Conservation (phyloP, 2,329 filamentous ascomycete genomes). For the Ophiostoma pallidulum region DNA sequence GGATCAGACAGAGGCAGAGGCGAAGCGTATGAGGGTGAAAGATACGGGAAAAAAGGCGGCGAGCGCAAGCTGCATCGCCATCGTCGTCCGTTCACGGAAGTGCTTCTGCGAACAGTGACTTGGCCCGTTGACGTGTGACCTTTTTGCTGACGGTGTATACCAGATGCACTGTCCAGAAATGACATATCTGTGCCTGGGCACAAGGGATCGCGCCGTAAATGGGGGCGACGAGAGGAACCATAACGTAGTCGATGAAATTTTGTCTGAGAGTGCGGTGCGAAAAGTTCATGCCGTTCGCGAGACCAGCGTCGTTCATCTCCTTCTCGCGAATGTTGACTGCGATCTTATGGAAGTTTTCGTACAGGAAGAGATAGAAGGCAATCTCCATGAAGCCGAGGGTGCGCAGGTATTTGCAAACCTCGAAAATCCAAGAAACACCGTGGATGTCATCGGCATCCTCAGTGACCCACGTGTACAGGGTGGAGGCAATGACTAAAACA, state of each 20-base stretch:
- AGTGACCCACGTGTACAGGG: slow-evolving; percentile 48
- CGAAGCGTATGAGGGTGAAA: slow-evolving; percentile 8
- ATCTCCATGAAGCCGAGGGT: slow-evolving; percentile 53
- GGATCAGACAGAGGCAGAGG: not conserved
- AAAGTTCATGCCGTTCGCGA: slow-evolving; percentile 57
- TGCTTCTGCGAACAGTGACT: slow-evolving; percentile 25
- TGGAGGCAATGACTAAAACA: slow-evolving; percentile 53
- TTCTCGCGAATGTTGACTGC: slow-evolving; percentile 51
- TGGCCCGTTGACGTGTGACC: slow-evolving; percentile 43
- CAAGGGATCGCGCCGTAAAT: slow-evolving; percentile 59
- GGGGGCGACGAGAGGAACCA: slow-evolving; percentile 58
- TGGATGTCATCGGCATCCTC: slow-evolving; percentile 42
- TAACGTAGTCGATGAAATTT: slow-evolving; percentile 53
- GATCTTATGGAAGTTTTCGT: slow-evolving; percentile 57
- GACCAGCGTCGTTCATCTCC: slow-evolving; percentile 57
- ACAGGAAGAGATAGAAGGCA: slow-evolving; percentile 54
- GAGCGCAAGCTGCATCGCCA: not conserved
- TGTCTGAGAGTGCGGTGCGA: slow-evolving; percentile 46
- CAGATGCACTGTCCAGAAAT: slow-evolving; percentile 60
- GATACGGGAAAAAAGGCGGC: not conserved
- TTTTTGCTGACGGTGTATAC: slow-evolving; percentile 67
- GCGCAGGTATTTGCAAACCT: slow-evolving; percentile 49
- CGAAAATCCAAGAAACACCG: slow-evolving; percentile 49
- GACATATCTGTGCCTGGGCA: slow-evolving; percentile 56
- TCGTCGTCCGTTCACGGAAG: slow-evolving; percentile 13